Base-by-base conservation (phyloP, 306 rosid genomes). In the Trichosanthes truncata region DNA sequence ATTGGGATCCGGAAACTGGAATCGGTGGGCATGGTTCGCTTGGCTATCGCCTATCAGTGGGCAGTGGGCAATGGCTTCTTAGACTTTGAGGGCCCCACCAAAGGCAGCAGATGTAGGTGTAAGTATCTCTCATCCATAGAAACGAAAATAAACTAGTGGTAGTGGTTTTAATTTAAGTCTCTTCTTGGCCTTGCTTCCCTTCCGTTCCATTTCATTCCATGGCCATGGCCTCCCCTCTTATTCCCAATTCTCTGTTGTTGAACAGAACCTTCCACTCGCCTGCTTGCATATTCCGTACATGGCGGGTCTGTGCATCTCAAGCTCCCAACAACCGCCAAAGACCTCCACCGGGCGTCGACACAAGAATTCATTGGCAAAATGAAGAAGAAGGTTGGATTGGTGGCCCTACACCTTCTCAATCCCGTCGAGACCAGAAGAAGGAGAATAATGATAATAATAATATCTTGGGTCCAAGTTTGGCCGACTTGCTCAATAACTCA, bases 351-450 rank as follows among this genome's bases (percentile, higher is more conserved):
- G 96, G 92, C 31, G 83, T 87, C 38, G 96, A 94, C 84, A 92
- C 98, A 3, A 87, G 98, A 87, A 92, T 94, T 71, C 98, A 91
- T 56, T 92, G 94, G 90, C 89, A 88, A 9, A 94, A 88, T 48
- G 89, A 91, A 38, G 95, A 94, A 73, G 98, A 94, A 45, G 97
- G 98, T 7, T 94, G 97, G 98, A 63, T 94, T 80, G 97, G 98
- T 78, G 90, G 89, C 59, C 74, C 77, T 76, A 60, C 14, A 11
- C 23, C 45, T 40, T 60, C 63, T n/a, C 61, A 51, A 43, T 63
- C 79, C 49, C 82, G 1, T 35, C 81, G 35, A 78, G 77, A 8
- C 29, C 73, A 36, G 74, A 56, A 18, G 26, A 78, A 75, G 80
- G 9, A 61, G 3, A 13, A 61, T 1, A 63, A 82, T 23, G 68